Evolutionary conservation across 2,329 filamentous ascomycete species (phyloP).

Genomic region (Raffaelea ambrosiae): DNA sequence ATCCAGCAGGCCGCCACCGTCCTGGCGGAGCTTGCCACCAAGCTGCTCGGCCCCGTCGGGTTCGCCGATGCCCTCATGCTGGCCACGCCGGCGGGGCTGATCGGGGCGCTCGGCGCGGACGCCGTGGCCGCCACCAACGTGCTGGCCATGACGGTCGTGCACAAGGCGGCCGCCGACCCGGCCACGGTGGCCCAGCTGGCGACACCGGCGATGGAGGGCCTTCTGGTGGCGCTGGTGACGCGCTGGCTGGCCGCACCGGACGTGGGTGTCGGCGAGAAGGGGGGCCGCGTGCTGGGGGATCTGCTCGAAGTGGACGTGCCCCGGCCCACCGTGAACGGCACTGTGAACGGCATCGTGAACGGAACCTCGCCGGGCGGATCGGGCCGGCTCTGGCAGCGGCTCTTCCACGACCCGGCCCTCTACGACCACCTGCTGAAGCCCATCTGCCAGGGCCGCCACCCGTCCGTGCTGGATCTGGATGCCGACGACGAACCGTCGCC

Average conservation of each 20-base stretch:
- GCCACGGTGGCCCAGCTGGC: background rate
- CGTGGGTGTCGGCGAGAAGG: conserved; percentile 48
- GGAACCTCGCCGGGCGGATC: conserved; percentile 22
- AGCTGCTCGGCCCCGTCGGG: conserved; percentile 44
- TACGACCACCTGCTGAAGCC: conserved; percentile 32
- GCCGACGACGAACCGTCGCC: background rate
- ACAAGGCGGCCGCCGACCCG: conserved; percentile 43
- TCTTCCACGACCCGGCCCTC: conserved; percentile 37
- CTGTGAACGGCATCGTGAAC: background rate
- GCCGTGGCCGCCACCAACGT: conserved; percentile 49
- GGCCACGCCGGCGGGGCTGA: conserved; percentile 40
- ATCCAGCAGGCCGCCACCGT: conserved; percentile 20
- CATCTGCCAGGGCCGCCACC: conserved; percentile 23
- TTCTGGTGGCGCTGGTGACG: conserved; percentile 39
- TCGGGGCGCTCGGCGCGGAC: conserved; percentile 42
- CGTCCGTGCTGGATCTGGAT: background rate
- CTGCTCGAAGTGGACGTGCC: conserved; percentile 48
- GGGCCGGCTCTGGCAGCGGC: conserved; percentile 43
- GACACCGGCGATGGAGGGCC: conserved; percentile 30
- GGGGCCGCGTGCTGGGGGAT: conserved; percentile 40
- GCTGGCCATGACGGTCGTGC: conserved; percentile 46
- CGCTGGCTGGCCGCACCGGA: conserved; percentile 45
- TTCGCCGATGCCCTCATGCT: conserved; percentile 44
- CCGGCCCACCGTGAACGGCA: conserved; percentile 18
- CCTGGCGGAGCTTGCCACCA: conserved; percentile 44